These are phyloP conservation scores for Alternaria ethzedia DNA, from an alignment of 2,329 filamentous ascomycete genomes.

Conservation along the genomic window DNA sequence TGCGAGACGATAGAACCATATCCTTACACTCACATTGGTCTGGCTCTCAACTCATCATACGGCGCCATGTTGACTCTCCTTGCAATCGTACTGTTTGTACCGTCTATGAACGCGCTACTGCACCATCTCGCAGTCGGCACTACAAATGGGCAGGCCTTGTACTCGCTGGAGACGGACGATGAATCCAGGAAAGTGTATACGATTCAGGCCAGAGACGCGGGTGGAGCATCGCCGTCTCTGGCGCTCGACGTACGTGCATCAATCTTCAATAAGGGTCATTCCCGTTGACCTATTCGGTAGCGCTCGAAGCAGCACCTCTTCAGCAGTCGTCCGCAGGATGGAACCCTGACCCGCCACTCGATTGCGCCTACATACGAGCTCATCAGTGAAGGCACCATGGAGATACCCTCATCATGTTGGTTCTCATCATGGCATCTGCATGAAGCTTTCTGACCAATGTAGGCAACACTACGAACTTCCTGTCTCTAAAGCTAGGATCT, in stretches of 20 bases:
- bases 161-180: conserved; percentile 25
- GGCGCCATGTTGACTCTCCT: conserved; percentile 14
- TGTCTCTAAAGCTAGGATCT: conserved; percentile 19
- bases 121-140: conserved; percentile 31
- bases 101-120: conserved; percentile 10
- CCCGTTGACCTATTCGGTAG: conserved; percentile 9
- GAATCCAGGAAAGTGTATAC: conserved; percentile 10
- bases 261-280: background rate
- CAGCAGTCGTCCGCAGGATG: conserved; percentile 24
- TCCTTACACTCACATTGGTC: background rate
- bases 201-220: conserved; percentile 18
- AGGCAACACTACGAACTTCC: conserved; percentile 31
- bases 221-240: conserved; percentile 23
- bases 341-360: conserved; percentile 23
- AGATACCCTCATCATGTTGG: conserved; percentile 30
- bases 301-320: conserved; percentile 24
- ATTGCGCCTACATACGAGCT: conserved; percentile 24
- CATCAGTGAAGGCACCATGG: conserved; percentile 22
- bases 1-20: background rate
- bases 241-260: conserved; percentile 23
- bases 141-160: conserved; percentile 15
- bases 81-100: conserved; percentile 7
- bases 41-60: background rate
- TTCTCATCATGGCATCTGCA: background rate
- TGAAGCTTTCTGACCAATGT: background rate